Evolutionary conservation across 139 green algal genomes (phyloP).

Genomic region (Edaphochlamys debaryana): DNA sequence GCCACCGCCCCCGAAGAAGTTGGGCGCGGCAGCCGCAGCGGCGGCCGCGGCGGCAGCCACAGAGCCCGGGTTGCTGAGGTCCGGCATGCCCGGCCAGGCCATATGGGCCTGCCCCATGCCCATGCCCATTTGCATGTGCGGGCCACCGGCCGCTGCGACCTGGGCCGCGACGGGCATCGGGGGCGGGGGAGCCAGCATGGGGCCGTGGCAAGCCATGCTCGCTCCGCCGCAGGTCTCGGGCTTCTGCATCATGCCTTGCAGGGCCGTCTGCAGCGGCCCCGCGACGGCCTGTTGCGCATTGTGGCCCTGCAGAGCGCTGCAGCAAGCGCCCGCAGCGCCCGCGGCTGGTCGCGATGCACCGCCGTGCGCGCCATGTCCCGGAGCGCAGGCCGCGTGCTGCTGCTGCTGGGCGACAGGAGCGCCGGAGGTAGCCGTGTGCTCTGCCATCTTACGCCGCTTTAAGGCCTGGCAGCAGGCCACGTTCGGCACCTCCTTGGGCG

Average conservation of each 20-base stretch:
- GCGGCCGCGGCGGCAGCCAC: neutral
- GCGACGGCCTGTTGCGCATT: too few species aligned
- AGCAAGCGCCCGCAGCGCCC: neutral
- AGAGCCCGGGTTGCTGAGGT: neutral
- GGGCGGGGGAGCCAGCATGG: neutral
- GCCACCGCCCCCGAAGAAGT: neutral
- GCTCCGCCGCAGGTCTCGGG: conserved; percentile 1
- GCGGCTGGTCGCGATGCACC: neutral
- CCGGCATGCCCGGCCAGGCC: neutral
- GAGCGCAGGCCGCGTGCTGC: conserved; percentile 11
- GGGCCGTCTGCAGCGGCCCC: neutral
- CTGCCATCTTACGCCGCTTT: conserved; percentile 17
- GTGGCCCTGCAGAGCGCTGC: conserved; percentile 23
- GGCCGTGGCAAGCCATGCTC: conserved; percentile 13
- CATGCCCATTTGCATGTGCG: neutral
- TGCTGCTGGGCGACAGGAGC: neutral
- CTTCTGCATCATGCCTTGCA: neutral
- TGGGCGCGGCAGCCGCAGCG: neutral
- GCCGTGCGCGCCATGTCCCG: neutral
- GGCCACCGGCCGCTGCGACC: neutral
- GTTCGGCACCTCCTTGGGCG: conserved; percentile 41
- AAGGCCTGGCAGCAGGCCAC: conserved; percentile 29
- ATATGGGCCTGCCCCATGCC: neutral
- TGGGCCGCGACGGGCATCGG: neutral
- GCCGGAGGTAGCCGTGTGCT: conserved; percentile 15